A percentile compares a stretch with the other conserved stretches of the same genome.
Conservation (phyloP, 1,139 yeast genomes). For the Geotrichum siamense region DNA sequence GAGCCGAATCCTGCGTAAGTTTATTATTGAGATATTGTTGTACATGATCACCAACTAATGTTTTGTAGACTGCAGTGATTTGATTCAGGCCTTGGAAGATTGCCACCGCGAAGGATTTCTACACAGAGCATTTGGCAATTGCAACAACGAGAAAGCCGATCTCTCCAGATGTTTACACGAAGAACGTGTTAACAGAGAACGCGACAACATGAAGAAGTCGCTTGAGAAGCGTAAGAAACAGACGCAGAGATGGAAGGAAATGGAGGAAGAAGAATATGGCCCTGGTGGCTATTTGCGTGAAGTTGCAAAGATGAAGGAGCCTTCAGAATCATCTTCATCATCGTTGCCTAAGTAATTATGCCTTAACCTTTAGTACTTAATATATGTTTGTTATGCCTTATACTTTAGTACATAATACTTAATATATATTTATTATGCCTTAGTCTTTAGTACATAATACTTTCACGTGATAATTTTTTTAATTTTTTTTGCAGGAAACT, state of each 20-base stretch:
- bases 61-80: conserved; percentile 65
- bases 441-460: too few relatives aligned
- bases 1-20: conserved; percentile 26
- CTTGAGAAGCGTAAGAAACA: conserved; percentile 48
- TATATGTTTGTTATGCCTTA: too few relatives aligned
- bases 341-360: too few relatives aligned
- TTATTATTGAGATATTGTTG: background rate
- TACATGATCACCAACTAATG: too few relatives aligned
- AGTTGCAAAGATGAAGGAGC: conserved; percentile 34
- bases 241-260: conserved; percentile 50
- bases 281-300: conserved; percentile 65
- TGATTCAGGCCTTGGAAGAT: conserved; percentile 82
- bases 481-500: conserved; percentile 1
- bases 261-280: conserved; percentile 75
- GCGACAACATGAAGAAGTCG: conserved; percentile 47
- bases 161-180: conserved; percentile 71
- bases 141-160: conserved; percentile 80
- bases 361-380: too few relatives aligned
- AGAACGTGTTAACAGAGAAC: conserved; percentile 63
- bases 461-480: background rate
- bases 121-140: conserved; percentile 71
- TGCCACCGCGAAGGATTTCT: conserved; percentile 73
- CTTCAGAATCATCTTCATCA: too few relatives aligned
- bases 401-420: too few relatives aligned
- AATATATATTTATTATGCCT: too few relatives aligned